Conservation (phyloP, 176 grass and related monocot species). For the Eremochloa ophiuroides region DNA sequence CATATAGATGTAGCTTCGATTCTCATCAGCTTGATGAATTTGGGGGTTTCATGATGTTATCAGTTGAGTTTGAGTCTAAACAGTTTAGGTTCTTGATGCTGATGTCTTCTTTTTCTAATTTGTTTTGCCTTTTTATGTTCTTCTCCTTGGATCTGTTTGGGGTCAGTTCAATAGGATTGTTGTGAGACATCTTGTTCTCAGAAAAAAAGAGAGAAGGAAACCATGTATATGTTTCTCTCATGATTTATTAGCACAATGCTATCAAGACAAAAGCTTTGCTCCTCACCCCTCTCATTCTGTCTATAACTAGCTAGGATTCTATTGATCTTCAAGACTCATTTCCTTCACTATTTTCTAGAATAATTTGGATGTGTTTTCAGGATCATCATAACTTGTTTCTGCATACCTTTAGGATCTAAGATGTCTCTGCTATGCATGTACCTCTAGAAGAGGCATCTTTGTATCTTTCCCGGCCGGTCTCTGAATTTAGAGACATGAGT, state of each 20-base stretch:
- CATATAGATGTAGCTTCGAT: background rate
- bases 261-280: no score
- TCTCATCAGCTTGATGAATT: background rate
- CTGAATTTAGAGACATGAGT: no score
- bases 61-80: background rate
- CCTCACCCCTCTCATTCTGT: no score
- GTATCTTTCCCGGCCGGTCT: no score
- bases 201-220: background rate
- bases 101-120: background rate
- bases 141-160: background rate
- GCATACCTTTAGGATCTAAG: background rate
- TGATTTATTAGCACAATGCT: no score
- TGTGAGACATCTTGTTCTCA: background rate
- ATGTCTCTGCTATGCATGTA: background rate
- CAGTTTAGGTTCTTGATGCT: background rate
- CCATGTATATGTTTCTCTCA: background rate
- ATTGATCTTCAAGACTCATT: background rate
- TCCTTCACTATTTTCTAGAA: background rate
- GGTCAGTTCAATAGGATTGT: background rate
- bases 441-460: no score
- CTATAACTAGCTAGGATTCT: background rate
- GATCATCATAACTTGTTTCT: background rate
- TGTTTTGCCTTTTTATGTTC: background rate
- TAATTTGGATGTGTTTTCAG: no score
- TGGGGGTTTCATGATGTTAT: background rate